Conservation (phyloP, 2,329 filamentous ascomycete genomes). For the Trichoderma lentiforme region DNA sequence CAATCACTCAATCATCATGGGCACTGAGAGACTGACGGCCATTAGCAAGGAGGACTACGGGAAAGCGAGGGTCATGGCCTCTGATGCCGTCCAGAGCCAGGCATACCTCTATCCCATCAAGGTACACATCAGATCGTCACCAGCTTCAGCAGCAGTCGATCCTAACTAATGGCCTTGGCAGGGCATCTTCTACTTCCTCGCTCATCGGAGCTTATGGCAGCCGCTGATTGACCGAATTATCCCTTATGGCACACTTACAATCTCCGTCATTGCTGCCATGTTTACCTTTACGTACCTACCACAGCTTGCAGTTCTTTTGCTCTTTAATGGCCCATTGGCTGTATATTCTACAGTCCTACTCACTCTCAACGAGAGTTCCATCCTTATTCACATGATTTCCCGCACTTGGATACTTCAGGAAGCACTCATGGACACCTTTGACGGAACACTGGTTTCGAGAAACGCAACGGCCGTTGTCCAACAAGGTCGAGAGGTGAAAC, state of each 20-base stretch:
- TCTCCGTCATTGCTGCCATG: conserved; percentile 73
- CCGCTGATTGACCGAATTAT: conserved; percentile 54
- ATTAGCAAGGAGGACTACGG: conserved; percentile 66
- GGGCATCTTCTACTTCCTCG: conserved; percentile 59
- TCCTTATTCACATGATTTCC: conserved; percentile 54
- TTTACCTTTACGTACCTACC: conserved; percentile 85
- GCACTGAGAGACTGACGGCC: background rate
- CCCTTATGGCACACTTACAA: conserved; percentile 66
- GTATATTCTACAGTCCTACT: conserved; percentile 70
- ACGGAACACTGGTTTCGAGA: conserved; percentile 61
- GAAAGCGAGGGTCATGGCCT: conserved; percentile 60
- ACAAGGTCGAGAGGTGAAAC: conserved; percentile 69
- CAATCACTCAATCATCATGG: background rate
- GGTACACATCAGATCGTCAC: conserved; percentile 33
- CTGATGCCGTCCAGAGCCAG: conserved; percentile 69
- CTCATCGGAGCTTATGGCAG: conserved; percentile 55
- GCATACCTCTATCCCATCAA: conserved; percentile 86
- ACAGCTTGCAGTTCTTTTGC: conserved; percentile 75
- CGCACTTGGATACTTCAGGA: conserved; percentile 77
- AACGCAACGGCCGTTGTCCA: conserved; percentile 61
- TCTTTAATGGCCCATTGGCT: conserved; percentile 80
- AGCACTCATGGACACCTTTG: conserved; percentile 83
- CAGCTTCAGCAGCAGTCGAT: background rate
- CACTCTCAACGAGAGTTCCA: conserved; percentile 60
- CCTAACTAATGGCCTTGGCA: conserved; percentile 25